Conservation (phyloP, 352 stramenopile genomes). For the Phytophthora tubulina region DNA sequence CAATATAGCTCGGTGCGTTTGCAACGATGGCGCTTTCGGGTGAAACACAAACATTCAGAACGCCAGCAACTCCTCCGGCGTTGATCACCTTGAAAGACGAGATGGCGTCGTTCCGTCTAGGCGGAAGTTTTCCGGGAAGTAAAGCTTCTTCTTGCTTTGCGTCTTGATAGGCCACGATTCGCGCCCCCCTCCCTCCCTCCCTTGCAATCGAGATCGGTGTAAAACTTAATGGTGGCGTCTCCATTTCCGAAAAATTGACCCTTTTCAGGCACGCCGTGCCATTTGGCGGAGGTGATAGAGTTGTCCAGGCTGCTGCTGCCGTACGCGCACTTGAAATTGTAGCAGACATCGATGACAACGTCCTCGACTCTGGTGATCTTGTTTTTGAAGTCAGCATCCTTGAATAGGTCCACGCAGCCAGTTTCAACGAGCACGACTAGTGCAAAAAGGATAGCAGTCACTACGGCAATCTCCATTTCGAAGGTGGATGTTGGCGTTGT, state of each 20-base stretch:
- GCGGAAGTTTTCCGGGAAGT: conserved; percentile 19
- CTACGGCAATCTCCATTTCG: background rate
- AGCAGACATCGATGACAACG: conserved; percentile 17
- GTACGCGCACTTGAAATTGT: conserved; percentile 16
- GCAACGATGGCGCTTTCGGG: background rate
- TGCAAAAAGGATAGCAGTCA: background rate
- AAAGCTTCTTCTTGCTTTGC: conserved; percentile 19
- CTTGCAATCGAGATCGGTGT: conserved; percentile 16
- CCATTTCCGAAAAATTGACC: background rate
- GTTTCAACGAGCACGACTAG: conserved; percentile 1
- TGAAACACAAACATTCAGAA: background rate
- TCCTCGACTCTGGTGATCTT: conserved; percentile 10
- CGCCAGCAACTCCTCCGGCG: conserved; percentile 9
- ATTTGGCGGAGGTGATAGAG: conserved; percentile 18
- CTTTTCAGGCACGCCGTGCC: conserved; percentile 12
- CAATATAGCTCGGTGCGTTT: background rate
- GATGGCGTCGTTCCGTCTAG: conserved; percentile 22
- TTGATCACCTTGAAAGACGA: conserved; percentile 25
- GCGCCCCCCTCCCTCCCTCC: background rate
- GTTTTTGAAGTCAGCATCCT: conserved; percentile 16
- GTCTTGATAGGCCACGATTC: conserved; percentile 21
- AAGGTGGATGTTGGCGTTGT: background rate
- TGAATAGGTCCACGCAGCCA: conserved; percentile 19
- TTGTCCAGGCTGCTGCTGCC: conserved; percentile 1
- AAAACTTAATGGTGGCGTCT: conserved; percentile 14